Evolutionary conservation across 169 alveolate genomes (phyloP).

Genomic region (Plasmodium sp.): DNA sequence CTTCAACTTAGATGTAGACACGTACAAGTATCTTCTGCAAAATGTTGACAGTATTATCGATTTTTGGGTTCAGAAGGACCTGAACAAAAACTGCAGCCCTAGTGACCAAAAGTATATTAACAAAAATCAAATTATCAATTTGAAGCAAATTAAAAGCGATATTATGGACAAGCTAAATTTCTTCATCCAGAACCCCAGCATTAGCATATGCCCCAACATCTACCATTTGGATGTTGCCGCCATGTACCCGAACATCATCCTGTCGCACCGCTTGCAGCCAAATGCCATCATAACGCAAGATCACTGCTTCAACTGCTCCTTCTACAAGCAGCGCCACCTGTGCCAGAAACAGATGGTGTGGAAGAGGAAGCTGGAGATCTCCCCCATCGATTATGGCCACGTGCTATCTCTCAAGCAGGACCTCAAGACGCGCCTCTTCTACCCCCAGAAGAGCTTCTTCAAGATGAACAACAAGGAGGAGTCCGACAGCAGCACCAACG

Average conservation of each 20-base stretch:
- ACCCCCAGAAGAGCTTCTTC: conserved; percentile 54
- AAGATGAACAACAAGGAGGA: conserved; percentile 54
- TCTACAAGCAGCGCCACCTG: conserved; percentile 89
- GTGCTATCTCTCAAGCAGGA: conserved; percentile 79
- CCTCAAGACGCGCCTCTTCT: conserved; percentile 77
- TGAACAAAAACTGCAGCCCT: conserved; percentile 20
- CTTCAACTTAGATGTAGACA: conserved; percentile 91
- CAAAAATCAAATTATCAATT: conserved; percentile 46
- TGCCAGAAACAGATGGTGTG: conserved; percentile 93
- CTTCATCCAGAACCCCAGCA: conserved; percentile 53
- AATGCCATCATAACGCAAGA: conserved; percentile 96
- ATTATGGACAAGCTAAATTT: conserved; percentile 36
- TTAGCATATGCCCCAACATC: conserved; percentile 91
- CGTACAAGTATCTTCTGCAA: conserved; percentile 90
- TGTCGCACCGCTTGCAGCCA: conserved; percentile 99
- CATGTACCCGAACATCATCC: conserved; percentile 99
- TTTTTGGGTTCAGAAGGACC: conserved; percentile 87
- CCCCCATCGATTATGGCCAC: conserved; percentile 87
- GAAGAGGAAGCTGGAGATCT: conserved; percentile 96
- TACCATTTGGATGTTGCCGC: conserved; percentile 99
- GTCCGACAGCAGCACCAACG: conserved; percentile 35
- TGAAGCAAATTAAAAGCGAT: conserved; percentile 27
- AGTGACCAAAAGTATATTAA: conserved; percentile 31
- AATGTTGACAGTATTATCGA: conserved; percentile 83
- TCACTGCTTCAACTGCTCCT: conserved; percentile 96